Percentiles rank a stretch among this genome's conserved stretches.
Conservation (phyloP, 1,284 basidiomycete species). For the Taiwanofungus camphoratus region DNA sequence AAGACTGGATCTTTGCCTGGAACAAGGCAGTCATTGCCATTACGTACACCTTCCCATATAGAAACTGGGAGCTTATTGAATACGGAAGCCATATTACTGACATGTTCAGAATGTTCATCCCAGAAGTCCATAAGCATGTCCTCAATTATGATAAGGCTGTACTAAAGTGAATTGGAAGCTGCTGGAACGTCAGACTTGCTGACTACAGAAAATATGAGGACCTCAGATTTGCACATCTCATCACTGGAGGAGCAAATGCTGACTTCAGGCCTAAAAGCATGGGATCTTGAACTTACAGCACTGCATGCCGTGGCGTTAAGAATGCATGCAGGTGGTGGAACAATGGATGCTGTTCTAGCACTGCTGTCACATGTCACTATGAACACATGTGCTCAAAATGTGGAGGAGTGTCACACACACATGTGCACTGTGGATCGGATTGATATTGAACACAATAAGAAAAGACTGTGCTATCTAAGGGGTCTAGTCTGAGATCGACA, state of each 20-base stretch:
- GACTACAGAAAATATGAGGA: neutral
- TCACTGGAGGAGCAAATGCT: neutral
- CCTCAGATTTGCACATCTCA: neutral
- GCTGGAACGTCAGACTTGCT: neutral
- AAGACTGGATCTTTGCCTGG: slow-evolving; percentile 1
- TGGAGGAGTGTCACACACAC: neutral
- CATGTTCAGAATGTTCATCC: neutral
- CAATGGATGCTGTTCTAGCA: neutral
- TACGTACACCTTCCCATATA: slow-evolving; percentile 1
- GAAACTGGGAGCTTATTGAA: neutral
- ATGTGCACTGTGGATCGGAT: neutral
- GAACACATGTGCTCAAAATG: neutral
- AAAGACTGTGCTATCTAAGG: neutral
- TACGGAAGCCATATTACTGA: slow-evolving; percentile 1
- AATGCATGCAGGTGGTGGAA: neutral
- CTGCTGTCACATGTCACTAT: neutral
- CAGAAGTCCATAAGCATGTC: neutral
- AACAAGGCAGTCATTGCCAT: neutral
- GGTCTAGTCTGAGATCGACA: neutral
- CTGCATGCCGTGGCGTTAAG: neutral
- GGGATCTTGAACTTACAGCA: neutral
- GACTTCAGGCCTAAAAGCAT: neutral
- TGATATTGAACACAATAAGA: neutral
- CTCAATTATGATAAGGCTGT: slow-evolving; percentile 2
- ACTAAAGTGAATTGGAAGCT: neutral